Base-by-base conservation (phyloP, 768 basidiomycete genomes). In the Rhodosporidiobolus odoratus region DNA sequence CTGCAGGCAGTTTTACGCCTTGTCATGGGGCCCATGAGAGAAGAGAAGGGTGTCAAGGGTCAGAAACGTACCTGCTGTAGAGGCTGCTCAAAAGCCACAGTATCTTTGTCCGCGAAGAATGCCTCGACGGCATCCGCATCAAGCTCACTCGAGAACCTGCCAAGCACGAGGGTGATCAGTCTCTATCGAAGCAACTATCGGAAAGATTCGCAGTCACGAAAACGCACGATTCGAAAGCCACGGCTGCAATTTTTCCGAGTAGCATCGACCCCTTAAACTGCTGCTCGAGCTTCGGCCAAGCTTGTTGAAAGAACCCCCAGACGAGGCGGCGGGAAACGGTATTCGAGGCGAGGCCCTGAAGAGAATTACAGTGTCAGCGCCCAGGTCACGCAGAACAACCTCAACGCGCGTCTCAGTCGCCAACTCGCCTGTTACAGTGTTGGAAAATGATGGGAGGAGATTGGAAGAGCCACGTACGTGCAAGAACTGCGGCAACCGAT, bases 311-410 rank as follows among this genome's bases (percentile, higher is more conserved):
- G 54, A 72, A 43, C 0, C 12, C 32, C 71, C 71, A 72, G 30
- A 65, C 58, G 30, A 68, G 37, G 7, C 66, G 50, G 40, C 66
- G 66, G 0, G 71, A 60, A 3, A 32, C 21, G n/a, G 62, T 58
- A 40, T 72, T 72, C 9, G 54, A n/a, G 7, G 71, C 66, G 66
- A 72, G 71, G 6, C 61, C 41, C 67, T 68, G 61, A 9, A 4
- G n/a, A n/a, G n/a, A n/a, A n/a, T n/a, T n/a, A n/a, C n/a, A n/a
- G n/a, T n/a, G n/a, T n/a, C n/a, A n/a, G n/a, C n/a, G n/a, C n/a
- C n/a, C n/a, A n/a, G n/a, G n/a, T n/a, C n/a, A n/a, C n/a, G 15
- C 15, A 25, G 56, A 23, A 38, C n/a, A n/a, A 13, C 6, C 19
- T 32, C 21, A 32, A 30, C 27, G 16, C 4, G 37, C 34, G 41